A percentile compares a stretch with the other conserved stretches of the same genome.
These are phyloP conservation scores for Populus nigra DNA, from an alignment of 345 rosid species.

Conservation along the genomic window DNA sequence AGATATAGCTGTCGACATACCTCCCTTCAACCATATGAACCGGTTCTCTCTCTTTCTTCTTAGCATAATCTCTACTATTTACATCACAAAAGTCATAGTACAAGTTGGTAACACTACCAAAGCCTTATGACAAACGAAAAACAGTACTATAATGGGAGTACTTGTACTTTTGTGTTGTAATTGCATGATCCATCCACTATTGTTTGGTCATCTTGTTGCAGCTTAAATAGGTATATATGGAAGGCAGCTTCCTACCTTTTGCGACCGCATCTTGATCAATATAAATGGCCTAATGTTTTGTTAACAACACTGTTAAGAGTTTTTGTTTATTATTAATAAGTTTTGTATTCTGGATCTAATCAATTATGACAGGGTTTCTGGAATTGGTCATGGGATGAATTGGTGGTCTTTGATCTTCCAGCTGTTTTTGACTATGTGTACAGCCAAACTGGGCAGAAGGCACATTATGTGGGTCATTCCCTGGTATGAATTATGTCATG, in stretches of 20 bases:
- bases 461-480: constrained; percentile 89
- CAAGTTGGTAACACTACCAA: not conserved
- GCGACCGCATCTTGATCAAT: no score
- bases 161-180: not conserved
- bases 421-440: constrained; percentile 63
- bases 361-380: constrained; percentile 55
- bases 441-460: constrained; percentile 58
- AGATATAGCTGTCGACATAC: constrained; percentile 64
- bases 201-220: not conserved
- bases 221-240: not conserved
- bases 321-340: no score
- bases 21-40: constrained; percentile 43
- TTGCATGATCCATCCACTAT: not conserved
- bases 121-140: no score
- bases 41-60: constrained; percentile 29
- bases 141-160: not conserved
- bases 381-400: constrained; percentile 97
- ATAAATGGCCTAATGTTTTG: no score
- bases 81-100: no score
- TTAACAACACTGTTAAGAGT: no score
- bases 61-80: no score
- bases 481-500: constrained; percentile 43
- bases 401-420: constrained; percentile 66
- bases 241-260: no score
- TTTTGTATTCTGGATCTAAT: not conserved